phyloP scores from a whole-genome alignment of 805 yeast species.

The Ogataea neopini region DNA sequence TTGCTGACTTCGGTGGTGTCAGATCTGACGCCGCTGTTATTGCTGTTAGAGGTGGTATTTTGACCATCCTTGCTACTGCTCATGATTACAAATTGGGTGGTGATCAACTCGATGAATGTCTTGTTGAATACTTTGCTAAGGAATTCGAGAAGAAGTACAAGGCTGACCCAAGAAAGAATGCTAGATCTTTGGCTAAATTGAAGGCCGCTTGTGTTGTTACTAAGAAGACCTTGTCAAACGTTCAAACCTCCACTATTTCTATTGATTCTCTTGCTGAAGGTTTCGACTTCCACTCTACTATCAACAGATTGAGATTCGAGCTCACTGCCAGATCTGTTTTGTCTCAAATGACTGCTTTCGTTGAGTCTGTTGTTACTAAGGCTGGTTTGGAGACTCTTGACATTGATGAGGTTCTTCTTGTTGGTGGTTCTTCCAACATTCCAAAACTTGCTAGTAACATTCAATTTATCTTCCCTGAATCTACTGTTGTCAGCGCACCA shows the following conservation, averaged over 20 bases:
- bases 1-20: slow-evolving; percentile 95
- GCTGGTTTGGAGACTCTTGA: slow-evolving; percentile 85
- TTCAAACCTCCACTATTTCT: slow-evolving; percentile 84
- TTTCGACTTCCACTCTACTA: slow-evolving; percentile 85
- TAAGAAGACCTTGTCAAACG: slow-evolving; percentile 90
- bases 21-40: slow-evolving; percentile 95
- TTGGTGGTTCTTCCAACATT: slow-evolving; percentile 90
- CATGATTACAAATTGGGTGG: slow-evolving; percentile 89
- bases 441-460: slow-evolving; percentile 86
- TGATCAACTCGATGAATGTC: slow-evolving; percentile 74
- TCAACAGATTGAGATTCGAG: slow-evolving; percentile 94
- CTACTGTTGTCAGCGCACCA: slow-evolving; percentile 76
- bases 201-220: slow-evolving; percentile 78
- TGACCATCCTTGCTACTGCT: slow-evolving; percentile 83
- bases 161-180: slow-evolving; percentile 75
- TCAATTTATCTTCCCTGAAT: slow-evolving; percentile 75
- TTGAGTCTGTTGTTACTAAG: slow-evolving; percentile 71
- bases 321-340: slow-evolving; percentile 79
- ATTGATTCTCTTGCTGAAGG: slow-evolving; percentile 95
- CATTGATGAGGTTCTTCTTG: slow-evolving; percentile 85
- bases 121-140: slow-evolving; percentile 82
- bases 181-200: slow-evolving; percentile 87
- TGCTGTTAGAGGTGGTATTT: slow-evolving; percentile 90
- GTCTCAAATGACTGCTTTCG: slow-evolving; percentile 72
- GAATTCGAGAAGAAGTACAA: slow-evolving; percentile 90